Conservation (phyloP, 768 basidiomycete species). For the Clavulina sp. region DNA sequence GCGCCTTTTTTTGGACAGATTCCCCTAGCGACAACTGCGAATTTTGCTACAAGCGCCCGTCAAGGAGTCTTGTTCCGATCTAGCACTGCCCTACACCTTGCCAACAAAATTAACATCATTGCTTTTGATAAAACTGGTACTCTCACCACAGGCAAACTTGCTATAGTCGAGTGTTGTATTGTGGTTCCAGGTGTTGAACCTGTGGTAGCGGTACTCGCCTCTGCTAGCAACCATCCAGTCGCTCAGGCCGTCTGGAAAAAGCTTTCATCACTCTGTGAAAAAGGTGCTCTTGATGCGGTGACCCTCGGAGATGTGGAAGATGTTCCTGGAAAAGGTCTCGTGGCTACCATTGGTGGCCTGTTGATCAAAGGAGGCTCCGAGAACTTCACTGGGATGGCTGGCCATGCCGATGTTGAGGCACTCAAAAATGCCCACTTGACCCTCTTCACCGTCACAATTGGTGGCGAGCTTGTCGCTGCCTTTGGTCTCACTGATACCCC, state of each 20-base stretch:
- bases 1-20: too few species aligned
- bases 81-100: constrained; percentile 70
- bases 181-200: constrained; percentile 13
- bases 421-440: constrained; percentile 3
- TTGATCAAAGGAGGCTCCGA: constrained; percentile 20
- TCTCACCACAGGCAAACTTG: constrained; percentile 47
- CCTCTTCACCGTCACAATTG: constrained; percentile 7
- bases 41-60: too few species aligned
- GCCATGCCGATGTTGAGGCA: constrained; percentile 16
- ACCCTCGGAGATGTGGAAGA: not conserved
- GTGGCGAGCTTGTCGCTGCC: constrained; percentile 3
- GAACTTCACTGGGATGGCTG: constrained; percentile 18
- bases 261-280: not conserved
- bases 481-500: constrained; percentile 7
- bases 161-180: constrained; percentile 23
- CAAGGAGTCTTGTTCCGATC: too few species aligned
- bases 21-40: too few species aligned
- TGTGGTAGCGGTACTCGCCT: not conserved
- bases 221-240: not conserved
- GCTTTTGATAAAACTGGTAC: constrained; percentile 86
- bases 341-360: not conserved
- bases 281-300: not conserved
- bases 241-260: not conserved
- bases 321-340: constrained; percentile 4
- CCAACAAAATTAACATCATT: constrained; percentile 50